phyloP scores from a whole-genome alignment of 2,329 filamentous ascomycete genomes.

The Colletotrichum higginsianum region DNA sequence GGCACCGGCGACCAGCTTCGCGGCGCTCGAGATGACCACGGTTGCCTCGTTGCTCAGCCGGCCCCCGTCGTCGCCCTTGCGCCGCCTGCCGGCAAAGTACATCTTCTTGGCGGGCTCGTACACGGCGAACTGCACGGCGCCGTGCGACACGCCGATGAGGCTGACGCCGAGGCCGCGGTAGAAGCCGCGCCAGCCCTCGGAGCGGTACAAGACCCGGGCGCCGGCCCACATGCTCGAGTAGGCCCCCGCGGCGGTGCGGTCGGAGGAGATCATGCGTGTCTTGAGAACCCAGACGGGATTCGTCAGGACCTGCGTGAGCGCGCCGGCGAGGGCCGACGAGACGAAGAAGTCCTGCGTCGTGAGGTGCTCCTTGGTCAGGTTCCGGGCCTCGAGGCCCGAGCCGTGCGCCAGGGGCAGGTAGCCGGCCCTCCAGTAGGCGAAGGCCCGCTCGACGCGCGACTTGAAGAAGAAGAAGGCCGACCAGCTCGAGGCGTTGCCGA shows the following conservation, averaged over 20 bases:
- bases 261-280: slow-evolving; percentile 94
- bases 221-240: slow-evolving; percentile 86
- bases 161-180: slow-evolving; percentile 90
- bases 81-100: slow-evolving; percentile 65
- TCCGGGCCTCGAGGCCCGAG: slow-evolving; percentile 42
- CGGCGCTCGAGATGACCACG: slow-evolving; percentile 82
- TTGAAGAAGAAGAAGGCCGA: slow-evolving; percentile 91
- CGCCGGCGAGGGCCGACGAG: slow-evolving; percentile 79
- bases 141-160: slow-evolving; percentile 89
- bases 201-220: slow-evolving; percentile 73
- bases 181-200: slow-evolving; percentile 84
- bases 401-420: slow-evolving; percentile 25
- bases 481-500: slow-evolving; percentile 94
- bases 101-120: slow-evolving; percentile 80
- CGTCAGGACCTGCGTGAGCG: slow-evolving; percentile 84
- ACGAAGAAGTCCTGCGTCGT: slow-evolving; percentile 83
- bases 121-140: slow-evolving; percentile 94
- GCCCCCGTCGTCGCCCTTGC: slow-evolving; percentile 42
- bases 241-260: slow-evolving; percentile 80
- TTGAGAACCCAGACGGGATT: slow-evolving; percentile 99
- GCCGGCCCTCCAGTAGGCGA: slow-evolving; percentile 54
- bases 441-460: slow-evolving; percentile 64
- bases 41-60: slow-evolving; percentile 81
- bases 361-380: slow-evolving; percentile 57
- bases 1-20: slow-evolving; percentile 91